These are phyloP conservation scores for Rhodotorula paludigena DNA, from an alignment of 768 basidiomycete genomes.

Conservation along the genomic window DNA sequence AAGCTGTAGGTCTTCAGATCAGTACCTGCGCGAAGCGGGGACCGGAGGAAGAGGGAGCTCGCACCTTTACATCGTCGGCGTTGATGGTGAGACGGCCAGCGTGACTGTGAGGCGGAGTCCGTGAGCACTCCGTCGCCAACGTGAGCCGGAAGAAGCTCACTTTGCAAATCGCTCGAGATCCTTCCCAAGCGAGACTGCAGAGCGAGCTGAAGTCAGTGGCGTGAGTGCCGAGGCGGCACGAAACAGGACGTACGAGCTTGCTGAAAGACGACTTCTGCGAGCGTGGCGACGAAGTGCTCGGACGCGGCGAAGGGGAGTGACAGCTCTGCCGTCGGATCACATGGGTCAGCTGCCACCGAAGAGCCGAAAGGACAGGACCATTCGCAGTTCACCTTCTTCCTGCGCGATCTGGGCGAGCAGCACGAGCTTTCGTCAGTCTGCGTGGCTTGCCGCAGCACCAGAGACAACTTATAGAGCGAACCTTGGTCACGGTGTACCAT, in stretches of 20 bases:
- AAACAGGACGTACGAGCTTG: constrained; percentile 20
- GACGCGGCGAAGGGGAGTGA: constrained; percentile 26
- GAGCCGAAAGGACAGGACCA: not conserved
- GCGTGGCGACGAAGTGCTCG: constrained; percentile 33
- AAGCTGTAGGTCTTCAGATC: too few species aligned
- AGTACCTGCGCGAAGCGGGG: too few species aligned
- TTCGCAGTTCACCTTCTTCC: constrained; percentile 21
- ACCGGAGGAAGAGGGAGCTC: not conserved
- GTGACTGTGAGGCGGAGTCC: constrained; percentile 2
- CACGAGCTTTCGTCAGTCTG: not conserved
- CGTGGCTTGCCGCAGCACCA: not conserved
- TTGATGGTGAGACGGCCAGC: constrained; percentile 27
- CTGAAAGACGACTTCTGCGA: constrained; percentile 33
- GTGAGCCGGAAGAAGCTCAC: not conserved
- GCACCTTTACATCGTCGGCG: constrained; percentile 37
- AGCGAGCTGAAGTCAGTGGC: not conserved
- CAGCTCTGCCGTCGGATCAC: constrained; percentile 4
- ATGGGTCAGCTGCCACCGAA: not conserved
- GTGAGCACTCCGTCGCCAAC: too few species aligned
- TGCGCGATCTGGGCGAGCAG: constrained; percentile 19
- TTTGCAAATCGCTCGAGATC: constrained; percentile 36
- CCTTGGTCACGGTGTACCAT: constrained; percentile 36
- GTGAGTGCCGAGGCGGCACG: not conserved
- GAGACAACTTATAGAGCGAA: not conserved
- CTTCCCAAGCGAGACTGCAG: constrained; percentile 30